Conservation (phyloP, 345 rosid genomes). For the Brassica napus region DNA sequence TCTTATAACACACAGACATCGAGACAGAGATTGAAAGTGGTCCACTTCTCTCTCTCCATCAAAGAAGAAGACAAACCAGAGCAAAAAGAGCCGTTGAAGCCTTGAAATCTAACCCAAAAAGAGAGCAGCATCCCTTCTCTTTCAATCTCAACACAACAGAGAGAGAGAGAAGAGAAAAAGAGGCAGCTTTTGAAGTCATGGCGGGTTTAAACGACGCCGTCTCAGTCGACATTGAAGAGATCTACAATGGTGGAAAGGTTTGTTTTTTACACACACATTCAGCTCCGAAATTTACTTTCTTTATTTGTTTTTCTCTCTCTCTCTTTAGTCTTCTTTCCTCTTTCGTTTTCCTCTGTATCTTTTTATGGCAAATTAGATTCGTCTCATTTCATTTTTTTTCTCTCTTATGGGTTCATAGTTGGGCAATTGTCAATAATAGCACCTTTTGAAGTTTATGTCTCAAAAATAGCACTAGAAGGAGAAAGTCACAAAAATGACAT, state of each 20-base stretch:
- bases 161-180: slow-evolving; percentile 3
- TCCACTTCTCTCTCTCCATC: slow-evolving; percentile 28
- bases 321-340: not conserved
- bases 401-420: slow-evolving; percentile 18
- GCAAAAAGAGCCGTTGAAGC: slow-evolving; percentile 43
- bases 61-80: slow-evolving; percentile 20
- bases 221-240: slow-evolving; percentile 73
- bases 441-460: no score
- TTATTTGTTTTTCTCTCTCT: not conserved
- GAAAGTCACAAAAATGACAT: no score
- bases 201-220: slow-evolving; percentile 58
- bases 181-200: slow-evolving; percentile 45
- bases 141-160: not conserved
- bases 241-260: slow-evolving; percentile 85
- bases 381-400: slow-evolving; percentile 13
- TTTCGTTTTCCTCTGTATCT: not conserved
- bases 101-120: slow-evolving; percentile 18
- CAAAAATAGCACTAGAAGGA: no score
- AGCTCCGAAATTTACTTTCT: slow-evolving; percentile 22
- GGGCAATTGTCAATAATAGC: no score
- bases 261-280: not conserved
- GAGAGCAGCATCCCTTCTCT: not conserved
- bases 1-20: slow-evolving; percentile 34
- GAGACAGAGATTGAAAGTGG: slow-evolving; percentile 33
- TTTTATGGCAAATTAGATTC: not conserved